Evolutionary conservation across 768 basidiomycete genomes (phyloP).

Genomic region (Tylopilus vinaceipallidus): DNA sequence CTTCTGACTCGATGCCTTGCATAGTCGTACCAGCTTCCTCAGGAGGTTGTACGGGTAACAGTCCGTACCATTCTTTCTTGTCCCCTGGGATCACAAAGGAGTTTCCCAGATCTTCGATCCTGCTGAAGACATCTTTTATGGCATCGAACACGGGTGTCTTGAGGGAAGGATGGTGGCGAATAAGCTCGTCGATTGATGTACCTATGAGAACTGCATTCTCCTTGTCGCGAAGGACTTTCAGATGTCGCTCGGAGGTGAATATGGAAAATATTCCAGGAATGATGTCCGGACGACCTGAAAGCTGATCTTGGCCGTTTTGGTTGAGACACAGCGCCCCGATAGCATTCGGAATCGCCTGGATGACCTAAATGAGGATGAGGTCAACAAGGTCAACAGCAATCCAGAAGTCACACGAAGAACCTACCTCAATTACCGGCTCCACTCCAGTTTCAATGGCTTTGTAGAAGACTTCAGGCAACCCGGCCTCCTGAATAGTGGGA

Average conservation of each 20-base stretch:
- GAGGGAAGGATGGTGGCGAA: slow-evolving; percentile 90
- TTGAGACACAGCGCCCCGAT: slow-evolving; percentile 97
- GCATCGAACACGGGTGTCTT: slow-evolving; percentile 79
- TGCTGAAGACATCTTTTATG: slow-evolving; percentile 64
- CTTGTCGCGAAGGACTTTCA: slow-evolving; percentile 85
- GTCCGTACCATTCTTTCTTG: slow-evolving; percentile 64
- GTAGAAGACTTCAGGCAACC: slow-evolving; percentile 88
- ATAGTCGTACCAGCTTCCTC: slow-evolving; percentile 42
- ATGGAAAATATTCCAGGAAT: slow-evolving; percentile 83
- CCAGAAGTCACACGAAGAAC: slow-evolving; percentile 2
- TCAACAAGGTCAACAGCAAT: slow-evolving; percentile 1
- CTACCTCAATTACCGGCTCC: slow-evolving; percentile 85
- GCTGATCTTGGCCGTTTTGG: slow-evolving; percentile 79
- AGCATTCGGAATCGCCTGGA: slow-evolving; percentile 91
- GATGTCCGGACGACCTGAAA: slow-evolving; percentile 72
- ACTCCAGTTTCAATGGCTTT: slow-evolving; percentile 78
- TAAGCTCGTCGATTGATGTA: slow-evolving; percentile 89
- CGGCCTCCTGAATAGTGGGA: slow-evolving; percentile 87
- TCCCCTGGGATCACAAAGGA: slow-evolving; percentile 54
- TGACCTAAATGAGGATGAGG: slow-evolving; percentile 67
- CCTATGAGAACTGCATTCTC: slow-evolving; percentile 91
- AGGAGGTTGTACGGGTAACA: slow-evolving; percentile 36
- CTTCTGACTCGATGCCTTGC: slow-evolving; percentile 40
- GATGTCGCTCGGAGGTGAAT: slow-evolving; percentile 81
- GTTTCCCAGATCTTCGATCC: slow-evolving; percentile 73